Evolutionary conservation across 495 filamentous ascomycete genomes (phyloP).

Genomic region (Penicillium pancosmium): DNA sequence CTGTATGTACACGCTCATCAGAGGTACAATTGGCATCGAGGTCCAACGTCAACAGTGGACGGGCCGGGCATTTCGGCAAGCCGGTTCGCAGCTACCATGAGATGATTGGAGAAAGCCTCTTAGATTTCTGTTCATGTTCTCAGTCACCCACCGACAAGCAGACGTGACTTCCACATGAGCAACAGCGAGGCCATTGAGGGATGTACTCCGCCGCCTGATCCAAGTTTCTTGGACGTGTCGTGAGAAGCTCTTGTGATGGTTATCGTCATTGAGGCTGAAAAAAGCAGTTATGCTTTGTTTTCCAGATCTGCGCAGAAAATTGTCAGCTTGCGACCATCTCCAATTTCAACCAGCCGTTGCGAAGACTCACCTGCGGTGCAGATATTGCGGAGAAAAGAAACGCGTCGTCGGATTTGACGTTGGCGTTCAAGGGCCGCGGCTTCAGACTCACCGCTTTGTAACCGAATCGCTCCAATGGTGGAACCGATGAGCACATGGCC

Average conservation of each 20-base stretch:
- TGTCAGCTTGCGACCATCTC: constrained; percentile 1
- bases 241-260: constrained; percentile 41
- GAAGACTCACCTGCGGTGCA: constrained; percentile 5
- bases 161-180: constrained; percentile 40
- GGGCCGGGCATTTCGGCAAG: too few species aligned
- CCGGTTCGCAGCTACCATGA: neutral
- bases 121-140: constrained; percentile 54
- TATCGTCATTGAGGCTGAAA: constrained; percentile 44
- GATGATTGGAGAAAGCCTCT: constrained; percentile 26
- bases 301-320: neutral
- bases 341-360: constrained; percentile 7
- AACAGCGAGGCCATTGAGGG: constrained; percentile 22
- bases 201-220: constrained; percentile 37
- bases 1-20: neutral
- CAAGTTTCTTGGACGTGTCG: constrained; percentile 32
- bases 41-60: neutral
- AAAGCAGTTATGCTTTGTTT: constrained; percentile 4
- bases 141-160: constrained; percentile 39
- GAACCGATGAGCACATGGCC: constrained; percentile 33
- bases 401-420: constrained; percentile 22
- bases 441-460: too few species aligned
- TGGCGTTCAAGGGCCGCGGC: constrained; percentile 9
- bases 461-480: constrained; percentile 18
- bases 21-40: neutral
- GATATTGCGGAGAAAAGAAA: neutral